These are phyloP conservation scores for Poa pratensis DNA, from an alignment of 176 grass and related monocot genomes.

Conservation along the genomic window DNA sequence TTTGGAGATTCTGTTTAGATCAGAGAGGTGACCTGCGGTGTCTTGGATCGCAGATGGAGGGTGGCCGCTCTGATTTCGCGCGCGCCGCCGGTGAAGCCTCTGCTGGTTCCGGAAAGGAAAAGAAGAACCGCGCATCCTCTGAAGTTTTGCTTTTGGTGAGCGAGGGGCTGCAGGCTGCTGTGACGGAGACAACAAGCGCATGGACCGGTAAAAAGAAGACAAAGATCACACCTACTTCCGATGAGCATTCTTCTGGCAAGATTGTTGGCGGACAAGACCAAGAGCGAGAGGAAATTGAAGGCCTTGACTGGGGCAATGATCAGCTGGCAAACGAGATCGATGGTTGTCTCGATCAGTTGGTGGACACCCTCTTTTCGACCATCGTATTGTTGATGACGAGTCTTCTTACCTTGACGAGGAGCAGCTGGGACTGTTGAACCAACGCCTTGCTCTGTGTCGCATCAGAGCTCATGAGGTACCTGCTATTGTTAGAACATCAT, in stretches of 20 bases:
- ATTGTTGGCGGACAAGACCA: not conserved
- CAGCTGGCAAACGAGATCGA: not conserved
- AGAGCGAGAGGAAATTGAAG: not conserved
- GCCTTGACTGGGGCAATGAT: not conserved
- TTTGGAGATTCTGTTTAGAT: not conserved
- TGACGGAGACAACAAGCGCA: not conserved
- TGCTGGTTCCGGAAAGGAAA: not conserved
- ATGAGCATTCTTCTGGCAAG: not conserved
- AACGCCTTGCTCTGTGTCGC: not conserved
- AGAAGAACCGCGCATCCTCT: not conserved
- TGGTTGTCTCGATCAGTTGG: not conserved
- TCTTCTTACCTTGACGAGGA: not conserved
- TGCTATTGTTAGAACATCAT: not conserved
- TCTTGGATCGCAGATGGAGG: not conserved
- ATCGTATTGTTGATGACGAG: not conserved
- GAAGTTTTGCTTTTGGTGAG: not conserved
- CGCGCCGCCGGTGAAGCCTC: not conserved
- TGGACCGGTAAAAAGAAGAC: not conserved
- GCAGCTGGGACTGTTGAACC: not conserved
- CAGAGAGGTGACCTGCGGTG: not conserved
- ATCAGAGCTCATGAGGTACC: constrained; percentile 14
- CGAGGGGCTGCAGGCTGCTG: not conserved
- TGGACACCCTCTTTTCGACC: not conserved
- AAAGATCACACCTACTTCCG: not conserved
- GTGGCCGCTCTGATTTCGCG: not conserved